A percentile compares a stretch with the other conserved stretches of the same genome.
Evolutionary conservation across 1,284 basidiomycete species (phyloP).

Genomic region (Melanopsichium pennsylvanicum): DNA sequence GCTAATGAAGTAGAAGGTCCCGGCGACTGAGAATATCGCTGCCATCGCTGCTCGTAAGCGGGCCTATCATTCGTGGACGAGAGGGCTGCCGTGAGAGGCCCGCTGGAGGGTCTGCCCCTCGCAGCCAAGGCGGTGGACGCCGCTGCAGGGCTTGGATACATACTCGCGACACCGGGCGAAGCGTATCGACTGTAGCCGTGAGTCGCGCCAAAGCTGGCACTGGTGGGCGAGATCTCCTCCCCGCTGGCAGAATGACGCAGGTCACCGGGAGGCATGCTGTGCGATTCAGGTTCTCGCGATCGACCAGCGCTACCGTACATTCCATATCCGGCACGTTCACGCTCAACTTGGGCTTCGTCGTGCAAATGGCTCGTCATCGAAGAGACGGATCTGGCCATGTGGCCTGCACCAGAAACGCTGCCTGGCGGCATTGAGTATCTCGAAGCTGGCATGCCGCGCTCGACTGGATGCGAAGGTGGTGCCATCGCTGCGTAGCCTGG

Average conservation of each 20-base stretch:
- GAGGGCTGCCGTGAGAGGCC: constrained; percentile 27
- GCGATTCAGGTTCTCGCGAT: constrained; percentile 23
- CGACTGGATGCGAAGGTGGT: constrained; percentile 31
- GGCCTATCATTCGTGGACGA: constrained; percentile 21
- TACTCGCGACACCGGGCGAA: constrained; percentile 15
- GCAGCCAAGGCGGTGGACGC: constrained; percentile 15
- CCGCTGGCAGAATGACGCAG: constrained; percentile 13
- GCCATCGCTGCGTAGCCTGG: constrained; percentile 34
- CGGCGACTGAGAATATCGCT: constrained; percentile 34
- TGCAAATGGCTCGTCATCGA: constrained; percentile 17
- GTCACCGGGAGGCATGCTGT: constrained; percentile 37
- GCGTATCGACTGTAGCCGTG: constrained; percentile 31
- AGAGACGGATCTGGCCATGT: constrained; percentile 15
- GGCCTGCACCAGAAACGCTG: constrained; percentile 12
- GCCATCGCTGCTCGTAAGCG: constrained; percentile 36
- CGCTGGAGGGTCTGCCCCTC: constrained; percentile 10
- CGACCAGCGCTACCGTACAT: constrained; percentile 20
- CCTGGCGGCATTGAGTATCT: constrained; percentile 35
- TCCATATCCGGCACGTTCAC: constrained; percentile 13
- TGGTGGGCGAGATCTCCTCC: constrained; percentile 30
- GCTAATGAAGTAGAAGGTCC: constrained; percentile 13
- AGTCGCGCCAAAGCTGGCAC: constrained; percentile 15
- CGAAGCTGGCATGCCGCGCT: constrained; percentile 22
- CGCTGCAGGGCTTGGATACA: constrained; percentile 22
- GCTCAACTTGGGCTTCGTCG: constrained; percentile 19